Conservation (phyloP, 306 rosid genomes). For the Trichosanthes truncata region DNA sequence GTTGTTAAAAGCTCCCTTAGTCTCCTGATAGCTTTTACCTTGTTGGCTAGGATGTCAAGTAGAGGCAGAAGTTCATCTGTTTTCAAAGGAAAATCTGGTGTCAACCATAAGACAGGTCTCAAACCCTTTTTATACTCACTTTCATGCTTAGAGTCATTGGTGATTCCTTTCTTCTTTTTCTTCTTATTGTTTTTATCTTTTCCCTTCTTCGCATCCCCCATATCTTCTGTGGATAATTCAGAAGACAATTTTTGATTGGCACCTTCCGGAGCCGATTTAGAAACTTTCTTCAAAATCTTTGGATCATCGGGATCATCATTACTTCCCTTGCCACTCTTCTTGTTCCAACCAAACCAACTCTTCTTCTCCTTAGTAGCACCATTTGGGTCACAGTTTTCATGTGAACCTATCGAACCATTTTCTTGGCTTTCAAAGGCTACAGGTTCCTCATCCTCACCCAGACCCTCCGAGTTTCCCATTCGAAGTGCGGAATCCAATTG, state of each 20-base stretch:
- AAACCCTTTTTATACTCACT: slow-evolving; percentile 96
- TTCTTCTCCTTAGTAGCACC: slow-evolving; percentile 79
- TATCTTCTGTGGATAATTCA: slow-evolving; percentile 55
- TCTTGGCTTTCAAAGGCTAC: slow-evolving; percentile 50
- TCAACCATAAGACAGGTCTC: slow-evolving; percentile 98
- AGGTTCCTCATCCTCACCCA: slow-evolving; percentile 68
- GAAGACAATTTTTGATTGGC: slow-evolving; percentile 61
- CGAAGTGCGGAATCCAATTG: slow-evolving; percentile 92
- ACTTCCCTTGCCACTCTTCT: slow-evolving; percentile 52
- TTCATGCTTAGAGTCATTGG: slow-evolving; percentile 66
- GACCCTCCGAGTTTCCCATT: slow-evolving; percentile 65
- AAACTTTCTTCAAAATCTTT: slow-evolving; percentile 55
- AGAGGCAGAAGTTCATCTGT: slow-evolving; percentile 97
- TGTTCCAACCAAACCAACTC: slow-evolving; percentile 98
- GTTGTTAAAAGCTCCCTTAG: slow-evolving; percentile 97
- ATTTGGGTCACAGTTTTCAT: slow-evolving; percentile 62
- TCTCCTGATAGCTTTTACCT: slow-evolving; percentile 95
- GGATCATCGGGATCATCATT: slow-evolving; percentile 67
- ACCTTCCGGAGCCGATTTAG: slow-evolving; percentile 65
- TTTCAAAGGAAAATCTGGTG: slow-evolving; percentile 90
- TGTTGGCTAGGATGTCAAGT: slow-evolving; percentile 92
- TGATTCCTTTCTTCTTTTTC: slow-evolving; percentile 75
- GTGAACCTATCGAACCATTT: slow-evolving; percentile 44
- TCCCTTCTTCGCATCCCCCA: slow-evolving; percentile 60
- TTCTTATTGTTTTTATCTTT: slow-evolving; percentile 72